Percentiles rank a stretch among this genome's conserved stretches.
Conservation (phyloP, 352 stramenopile genomes). For the Detonula confervacea region DNA sequence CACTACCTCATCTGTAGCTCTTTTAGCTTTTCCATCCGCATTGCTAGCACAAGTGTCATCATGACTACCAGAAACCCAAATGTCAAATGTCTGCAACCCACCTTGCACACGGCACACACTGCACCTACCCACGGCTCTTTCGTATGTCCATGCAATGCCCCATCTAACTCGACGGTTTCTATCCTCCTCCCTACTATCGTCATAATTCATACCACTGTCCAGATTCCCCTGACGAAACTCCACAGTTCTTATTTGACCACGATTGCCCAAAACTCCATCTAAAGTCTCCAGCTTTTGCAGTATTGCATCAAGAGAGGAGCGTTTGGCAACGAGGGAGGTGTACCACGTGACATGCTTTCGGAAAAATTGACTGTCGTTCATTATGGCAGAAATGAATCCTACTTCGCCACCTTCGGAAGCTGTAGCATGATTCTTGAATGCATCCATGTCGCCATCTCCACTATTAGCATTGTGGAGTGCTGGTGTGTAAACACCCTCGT, state of each 20-base stretch:
- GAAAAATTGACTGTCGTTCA: constrained; percentile 90
- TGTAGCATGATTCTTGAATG: neutral
- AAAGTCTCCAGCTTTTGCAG: constrained; percentile 88
- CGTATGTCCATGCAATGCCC: constrained; percentile 93
- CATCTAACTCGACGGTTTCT: constrained; percentile 79
- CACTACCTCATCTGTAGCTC: constrained; percentile 37
- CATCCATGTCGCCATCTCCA: constrained; percentile 10
- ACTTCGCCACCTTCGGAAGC: constrained; percentile 87
- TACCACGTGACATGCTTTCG: constrained; percentile 90
- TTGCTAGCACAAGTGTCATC: neutral
- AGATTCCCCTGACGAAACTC: constrained; percentile 93
- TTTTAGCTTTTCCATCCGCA: constrained; percentile 1
- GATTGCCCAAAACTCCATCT: constrained; percentile 82
- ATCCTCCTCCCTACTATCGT: constrained; percentile 1
- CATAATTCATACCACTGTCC: constrained; percentile 70
- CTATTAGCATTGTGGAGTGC: neutral
- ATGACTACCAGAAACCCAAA: constrained; percentile 18
- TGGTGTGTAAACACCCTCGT: constrained; percentile 68
- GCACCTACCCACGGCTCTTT: constrained; percentile 36
- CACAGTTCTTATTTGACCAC: constrained; percentile 88
- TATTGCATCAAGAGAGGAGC: constrained; percentile 86
- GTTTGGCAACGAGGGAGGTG: constrained; percentile 93
- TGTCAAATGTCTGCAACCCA: constrained; percentile 50
- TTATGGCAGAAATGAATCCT: constrained; percentile 92
- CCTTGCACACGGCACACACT: constrained; percentile 25